These are phyloP conservation scores for Iberis pinnata DNA, from an alignment of 345 rosid species.

Conservation along the genomic window DNA sequence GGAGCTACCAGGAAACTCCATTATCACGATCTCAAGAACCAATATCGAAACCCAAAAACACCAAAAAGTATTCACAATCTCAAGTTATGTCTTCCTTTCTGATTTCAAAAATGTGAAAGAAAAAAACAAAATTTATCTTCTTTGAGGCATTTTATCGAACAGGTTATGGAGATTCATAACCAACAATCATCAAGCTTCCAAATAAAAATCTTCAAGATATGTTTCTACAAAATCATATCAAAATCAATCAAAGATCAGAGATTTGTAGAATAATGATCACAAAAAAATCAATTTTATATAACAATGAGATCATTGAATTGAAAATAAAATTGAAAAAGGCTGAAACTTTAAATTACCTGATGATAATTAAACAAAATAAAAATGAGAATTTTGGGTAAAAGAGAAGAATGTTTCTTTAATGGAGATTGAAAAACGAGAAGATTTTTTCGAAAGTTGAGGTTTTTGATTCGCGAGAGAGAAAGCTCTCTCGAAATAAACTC, in stretches of 20 bases:
- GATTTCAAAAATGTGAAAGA: no score
- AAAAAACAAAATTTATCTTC: background rate
- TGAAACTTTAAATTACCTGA: slow-evolving; percentile 15
- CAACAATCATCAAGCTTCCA: slow-evolving; percentile 12
- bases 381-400: slow-evolving; percentile 2
- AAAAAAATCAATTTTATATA: background rate
- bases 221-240: slow-evolving; percentile 12
- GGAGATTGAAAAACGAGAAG: background rate
- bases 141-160: slow-evolving; percentile 18
- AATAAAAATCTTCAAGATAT: slow-evolving; percentile 6
- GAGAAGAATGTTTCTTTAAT: slow-evolving; percentile 26
- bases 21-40: slow-evolving; percentile 38
- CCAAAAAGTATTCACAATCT: slow-evolving; percentile 13
- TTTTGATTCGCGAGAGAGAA: slow-evolving; percentile 25
- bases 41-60: background rate
- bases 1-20: slow-evolving; percentile 39
- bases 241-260: slow-evolving; percentile 6
- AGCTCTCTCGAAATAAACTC: slow-evolving; percentile 19
- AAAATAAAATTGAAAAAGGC: background rate
- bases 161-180: slow-evolving; percentile 18
- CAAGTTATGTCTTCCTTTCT: background rate
- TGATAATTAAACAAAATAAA: slow-evolving; percentile 1
- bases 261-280: no score
- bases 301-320: slow-evolving; percentile 6
- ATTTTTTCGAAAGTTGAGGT: slow-evolving; percentile 24